Evolutionary conservation across 495 filamentous ascomycete species (phyloP), one percentile per base, ranked within the genome.

Genomic region (Penicillium psychrofluorescens): DNA sequence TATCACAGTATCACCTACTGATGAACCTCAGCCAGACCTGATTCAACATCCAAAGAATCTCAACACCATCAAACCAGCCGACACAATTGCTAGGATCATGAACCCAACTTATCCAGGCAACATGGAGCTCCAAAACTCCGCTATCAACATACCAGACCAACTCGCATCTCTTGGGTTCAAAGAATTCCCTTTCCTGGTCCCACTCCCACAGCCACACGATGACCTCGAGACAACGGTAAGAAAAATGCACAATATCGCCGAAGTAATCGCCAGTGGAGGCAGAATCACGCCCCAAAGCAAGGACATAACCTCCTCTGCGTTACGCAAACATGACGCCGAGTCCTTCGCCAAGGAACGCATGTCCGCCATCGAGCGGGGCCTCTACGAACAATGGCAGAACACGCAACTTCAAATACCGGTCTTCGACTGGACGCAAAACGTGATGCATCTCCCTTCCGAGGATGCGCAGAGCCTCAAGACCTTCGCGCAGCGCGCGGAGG

Each of bases 321-420:
- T 49, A 2, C 38, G 11, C 12, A 28, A 42, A 29, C 42, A 45
- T 16, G 41, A 46, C 31, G 40, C 48, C 1, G 58, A 63, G 36
- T 39, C 7, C 11, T 35, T 54, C 22, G 59, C 54, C 6, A 55
- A 42, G 38, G 41, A 51, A n/a, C 39, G 48, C 9, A 57, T 66
- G 57, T 43, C 40, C 4, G 28, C 30, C 1, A 2, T 32, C 0
- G 62, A 66, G 33, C 34, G 13, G 15, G 29, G n/a, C 15, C 8
- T 41, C 9, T 65, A 61, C 31, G 46, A 59, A 11, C 16, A 34
- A 9, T 66, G 59, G 59, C 57, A 59, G 12, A 32, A 30, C n/a
- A 46, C 2, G 40, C 10, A 8, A 2, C 40, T 14, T 1, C 11
- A 13, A 22, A 44, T 56, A 9, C 58, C 54, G 1, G 9, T 8